Conservation (phyloP, 257 asterid genomes). For the Nicotiana otophora region DNA sequence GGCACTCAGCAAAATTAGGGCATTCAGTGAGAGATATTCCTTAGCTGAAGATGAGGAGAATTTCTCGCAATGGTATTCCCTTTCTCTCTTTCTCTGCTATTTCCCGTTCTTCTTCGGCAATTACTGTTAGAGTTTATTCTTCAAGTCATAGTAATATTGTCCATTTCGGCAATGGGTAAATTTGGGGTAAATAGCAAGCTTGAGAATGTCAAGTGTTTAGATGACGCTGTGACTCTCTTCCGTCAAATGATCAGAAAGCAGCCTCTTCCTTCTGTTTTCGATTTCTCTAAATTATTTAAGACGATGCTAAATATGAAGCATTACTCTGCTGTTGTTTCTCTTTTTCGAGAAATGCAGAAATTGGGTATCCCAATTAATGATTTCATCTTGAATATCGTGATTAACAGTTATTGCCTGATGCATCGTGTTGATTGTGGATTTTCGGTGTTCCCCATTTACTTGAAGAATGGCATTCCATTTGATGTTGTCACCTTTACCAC, state of each 20-base stretch:
- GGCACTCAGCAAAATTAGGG: too few species aligned
- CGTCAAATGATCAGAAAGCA: slow-evolving; percentile 1
- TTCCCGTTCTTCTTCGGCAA: not conserved
- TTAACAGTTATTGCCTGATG: slow-evolving; percentile 10
- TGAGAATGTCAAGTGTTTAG: not conserved
- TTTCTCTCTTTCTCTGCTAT: not conserved
- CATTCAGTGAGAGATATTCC: too few species aligned
- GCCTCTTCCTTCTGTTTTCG: slow-evolving; percentile 11
- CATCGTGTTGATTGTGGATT: slow-evolving; percentile 12
- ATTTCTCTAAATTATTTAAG: not conserved
- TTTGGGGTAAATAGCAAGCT: not conserved
- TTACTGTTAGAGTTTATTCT: not conserved
- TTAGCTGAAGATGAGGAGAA: not conserved
- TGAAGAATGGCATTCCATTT: slow-evolving; percentile 14
- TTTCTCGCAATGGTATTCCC: not conserved
- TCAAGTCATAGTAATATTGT: not conserved
- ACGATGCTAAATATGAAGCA: slow-evolving; percentile 12
- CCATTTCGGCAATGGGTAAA: too few species aligned
- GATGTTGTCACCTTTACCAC: not conserved
- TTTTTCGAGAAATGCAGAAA: slow-evolving; percentile 19
- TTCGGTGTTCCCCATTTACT: slow-evolving; percentile 7
- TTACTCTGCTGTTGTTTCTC: not conserved
- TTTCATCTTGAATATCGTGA: not conserved
- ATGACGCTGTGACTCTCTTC: slow-evolving; percentile 12
- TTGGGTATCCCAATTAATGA: not conserved